These are phyloP conservation scores for Cyberlindnera galapagoensis DNA, from an alignment of 805 yeast genomes.

Conservation along the genomic window DNA sequence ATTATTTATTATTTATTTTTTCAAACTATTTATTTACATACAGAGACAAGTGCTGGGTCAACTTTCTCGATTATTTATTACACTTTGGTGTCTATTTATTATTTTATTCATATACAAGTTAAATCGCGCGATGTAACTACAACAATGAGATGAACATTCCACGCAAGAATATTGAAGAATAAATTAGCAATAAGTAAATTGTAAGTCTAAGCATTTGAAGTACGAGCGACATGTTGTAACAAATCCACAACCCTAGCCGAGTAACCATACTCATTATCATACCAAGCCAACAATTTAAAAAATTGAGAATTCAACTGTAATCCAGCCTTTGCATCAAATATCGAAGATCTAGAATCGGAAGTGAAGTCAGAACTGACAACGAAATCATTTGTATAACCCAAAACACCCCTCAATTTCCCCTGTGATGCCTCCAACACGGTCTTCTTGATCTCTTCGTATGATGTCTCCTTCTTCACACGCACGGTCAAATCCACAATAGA, in stretches of 20 bases:
- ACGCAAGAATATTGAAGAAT: too few relatives aligned
- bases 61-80: too few relatives aligned
- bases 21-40: background rate
- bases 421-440: constrained; percentile 72
- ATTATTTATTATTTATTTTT: constrained; percentile 1
- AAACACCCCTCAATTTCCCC: constrained; percentile 70
- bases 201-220: too few relatives aligned
- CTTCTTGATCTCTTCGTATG: constrained; percentile 78
- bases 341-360: constrained; percentile 77
- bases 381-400: constrained; percentile 89
- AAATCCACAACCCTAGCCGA: constrained; percentile 94
- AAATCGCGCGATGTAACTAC: too few relatives aligned
- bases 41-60: too few relatives aligned
- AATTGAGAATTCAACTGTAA: constrained; percentile 80
- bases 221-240: constrained; percentile 66
- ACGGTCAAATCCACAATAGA: constrained; percentile 91
- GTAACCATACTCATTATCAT: constrained; percentile 95
- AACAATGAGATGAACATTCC: too few relatives aligned
- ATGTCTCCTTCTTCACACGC: constrained; percentile 66
- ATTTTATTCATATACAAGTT: too few relatives aligned
- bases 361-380: constrained; percentile 90
- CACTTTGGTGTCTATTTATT: constrained; percentile 2
- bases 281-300: constrained; percentile 90
- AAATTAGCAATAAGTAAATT: too few relatives aligned
- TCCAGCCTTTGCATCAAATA: constrained; percentile 90